Evolutionary conservation across 768 basidiomycete species (phyloP).

Genomic region (Mycena crocata): DNA sequence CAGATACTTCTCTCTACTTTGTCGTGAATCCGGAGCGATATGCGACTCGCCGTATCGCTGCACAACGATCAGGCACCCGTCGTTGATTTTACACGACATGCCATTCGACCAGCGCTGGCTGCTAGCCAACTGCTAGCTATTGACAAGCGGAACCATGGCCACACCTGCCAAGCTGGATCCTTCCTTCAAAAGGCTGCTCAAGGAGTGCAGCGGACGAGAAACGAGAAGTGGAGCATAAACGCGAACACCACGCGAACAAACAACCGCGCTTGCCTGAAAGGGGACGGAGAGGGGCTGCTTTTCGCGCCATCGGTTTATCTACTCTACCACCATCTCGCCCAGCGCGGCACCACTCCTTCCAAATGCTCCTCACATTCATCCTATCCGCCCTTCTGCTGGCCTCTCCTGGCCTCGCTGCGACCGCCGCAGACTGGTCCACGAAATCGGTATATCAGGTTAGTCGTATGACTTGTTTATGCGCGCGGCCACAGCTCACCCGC

Average conservation of each 20-base stretch:
- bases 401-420: constrained; percentile 50
- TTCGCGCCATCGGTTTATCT: neutral
- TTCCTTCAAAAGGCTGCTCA: too few relatives aligned
- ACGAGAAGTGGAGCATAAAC: neutral
- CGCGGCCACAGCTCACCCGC: neutral
- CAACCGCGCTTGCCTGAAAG: neutral
- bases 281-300: neutral
- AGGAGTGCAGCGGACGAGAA: too few relatives aligned
- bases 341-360: neutral
- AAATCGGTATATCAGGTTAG: constrained; percentile 65
- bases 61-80: too few relatives aligned
- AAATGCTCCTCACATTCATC: constrained; percentile 18
- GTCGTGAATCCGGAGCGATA: too few relatives aligned
- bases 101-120: too few relatives aligned
- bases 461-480: neutral
- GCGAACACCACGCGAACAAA: neutral
- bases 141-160: too few relatives aligned
- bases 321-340: constrained; percentile 17
- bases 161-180: too few relatives aligned
- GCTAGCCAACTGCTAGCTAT: too few relatives aligned
- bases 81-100: too few relatives aligned
- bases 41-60: too few relatives aligned
- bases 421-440: constrained; percentile 62
- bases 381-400: constrained; percentile 31
- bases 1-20: too few relatives aligned